Percentiles rank a stretch among this genome's conserved stretches.
Evolutionary conservation across 2,329 filamentous ascomycete species (phyloP).

Genomic region (Leptographium procerum): DNA sequence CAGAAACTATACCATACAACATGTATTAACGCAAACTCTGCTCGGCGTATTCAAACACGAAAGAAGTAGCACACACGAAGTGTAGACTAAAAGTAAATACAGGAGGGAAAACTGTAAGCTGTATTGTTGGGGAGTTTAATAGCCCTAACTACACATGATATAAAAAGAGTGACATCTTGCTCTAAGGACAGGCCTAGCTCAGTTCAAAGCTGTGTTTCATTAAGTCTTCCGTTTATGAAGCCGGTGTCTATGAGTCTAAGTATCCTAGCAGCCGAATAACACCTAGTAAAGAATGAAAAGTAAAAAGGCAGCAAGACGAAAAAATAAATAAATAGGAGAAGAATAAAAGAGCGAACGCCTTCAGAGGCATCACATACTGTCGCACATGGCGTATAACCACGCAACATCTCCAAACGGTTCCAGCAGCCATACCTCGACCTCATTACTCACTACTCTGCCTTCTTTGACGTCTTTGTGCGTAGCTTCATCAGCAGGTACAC

Average conservation of each 20-base stretch:
- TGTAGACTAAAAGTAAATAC: too few species aligned
- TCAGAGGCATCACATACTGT: not conserved
- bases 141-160: too few species aligned
- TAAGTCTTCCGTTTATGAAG: not conserved
- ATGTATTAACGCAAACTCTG: too few species aligned
- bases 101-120: too few species aligned
- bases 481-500: conserved; percentile 37
- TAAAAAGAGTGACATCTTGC: not conserved
- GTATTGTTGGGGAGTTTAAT: too few species aligned
- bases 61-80: too few species aligned
- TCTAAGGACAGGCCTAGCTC: not conserved
- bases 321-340: not conserved
- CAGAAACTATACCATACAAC: too few species aligned
- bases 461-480: conserved; percentile 35
- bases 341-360: not conserved
- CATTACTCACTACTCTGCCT: conserved; percentile 23
- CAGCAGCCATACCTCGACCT: not conserved
- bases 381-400: not conserved
- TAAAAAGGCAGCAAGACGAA: too few species aligned
- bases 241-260: not conserved
- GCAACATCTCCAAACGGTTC: not conserved
- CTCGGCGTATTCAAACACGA: too few species aligned
- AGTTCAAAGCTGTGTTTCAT: not conserved
- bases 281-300: not conserved
- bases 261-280: not conserved